A percentile compares a stretch with the other conserved stretches of the same genome.
These are phyloP conservation scores for Selaginella tamariscina DNA, from an alignment of 75 land plant genomes.

Conservation along the genomic window DNA sequence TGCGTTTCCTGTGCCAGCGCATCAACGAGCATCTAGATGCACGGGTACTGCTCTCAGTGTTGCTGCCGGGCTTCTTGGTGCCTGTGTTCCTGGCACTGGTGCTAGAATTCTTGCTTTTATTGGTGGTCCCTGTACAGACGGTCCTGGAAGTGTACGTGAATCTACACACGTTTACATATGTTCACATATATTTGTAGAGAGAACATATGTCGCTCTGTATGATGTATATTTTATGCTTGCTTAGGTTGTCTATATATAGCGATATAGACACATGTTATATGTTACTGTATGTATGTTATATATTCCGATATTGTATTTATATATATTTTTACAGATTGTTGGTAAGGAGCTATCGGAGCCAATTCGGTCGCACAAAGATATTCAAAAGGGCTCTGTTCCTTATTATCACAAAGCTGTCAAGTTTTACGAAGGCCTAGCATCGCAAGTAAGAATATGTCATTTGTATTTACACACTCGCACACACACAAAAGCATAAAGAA, in stretches of 20 bases:
- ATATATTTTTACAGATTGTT: slow-evolving; percentile 50
- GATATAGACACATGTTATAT: too few species aligned
- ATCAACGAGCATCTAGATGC: slow-evolving; percentile 61
- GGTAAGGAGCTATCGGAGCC: slow-evolving; percentile 90
- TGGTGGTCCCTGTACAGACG: slow-evolving; percentile 97
- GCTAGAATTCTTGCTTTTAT: slow-evolving; percentile 88
- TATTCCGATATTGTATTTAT: too few species aligned
- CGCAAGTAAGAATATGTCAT: too few species aligned
- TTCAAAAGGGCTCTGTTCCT: slow-evolving; percentile 88
- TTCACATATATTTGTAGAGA: too few species aligned
- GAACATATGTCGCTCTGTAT: too few species aligned
- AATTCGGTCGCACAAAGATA: slow-evolving; percentile 92
- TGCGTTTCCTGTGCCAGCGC: slow-evolving; percentile 81
- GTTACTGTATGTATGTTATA: too few species aligned
- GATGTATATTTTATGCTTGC: too few species aligned
- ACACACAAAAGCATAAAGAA: too few species aligned
- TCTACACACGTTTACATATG: too few species aligned
- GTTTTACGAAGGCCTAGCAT: slow-evolving; percentile 71
- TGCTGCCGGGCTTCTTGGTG: slow-evolving; percentile 79
- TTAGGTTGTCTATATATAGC: too few species aligned
- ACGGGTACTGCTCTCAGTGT: slow-evolving; percentile 89
- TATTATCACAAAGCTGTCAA: slow-evolving; percentile 85
- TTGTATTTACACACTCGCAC: too few species aligned
- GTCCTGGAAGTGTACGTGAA: slow-evolving; percentile 84
- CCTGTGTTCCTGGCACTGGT: slow-evolving; percentile 92